Base-by-base conservation (phyloP, 2,329 filamentous ascomycete genomes). In the Microdochium trichocladiopsis region DNA sequence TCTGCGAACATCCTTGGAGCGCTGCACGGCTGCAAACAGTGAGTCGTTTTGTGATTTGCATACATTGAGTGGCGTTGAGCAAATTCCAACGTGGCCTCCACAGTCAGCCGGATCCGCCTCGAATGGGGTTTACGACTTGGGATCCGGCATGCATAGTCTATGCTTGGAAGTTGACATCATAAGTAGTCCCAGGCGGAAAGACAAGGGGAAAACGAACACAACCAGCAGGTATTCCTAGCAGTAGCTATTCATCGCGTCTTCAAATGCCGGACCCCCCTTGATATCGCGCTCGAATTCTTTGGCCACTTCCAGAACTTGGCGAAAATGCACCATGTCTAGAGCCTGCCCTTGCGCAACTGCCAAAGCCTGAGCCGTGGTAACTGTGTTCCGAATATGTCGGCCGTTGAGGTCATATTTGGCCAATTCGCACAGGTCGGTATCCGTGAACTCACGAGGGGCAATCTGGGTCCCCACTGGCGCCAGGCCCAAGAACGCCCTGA, bases 211-310 rank as follows among this genome's bases (percentile, higher is more conserved):
- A n/a, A n/a, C n/a, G n/a, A n/a, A n/a, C n/a, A n/a, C n/a, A n/a
- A n/a, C n/a, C n/a, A n/a, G n/a, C n/a, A n/a, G n/a, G n/a, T n/a
- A n/a, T n/a, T n/a, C 14, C 48, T 68, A 85, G 53, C 80, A 86
- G 60, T 94, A 94, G 62, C 86, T 88, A 58, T 87, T 78, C 90
- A 94, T 93, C 0, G 88, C 89, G 64, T 94, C 90, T 58, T 88
- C 74, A 60, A 90, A 95, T 0, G 90, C 90, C 1, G 80, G 77
- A 0, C 90, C 90, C 4, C 90, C 91, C 65, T 87, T 90, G 50
- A 96, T 74, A 65, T 96, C 90, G 25, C 84, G 79, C 57, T 93
- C 88, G 67, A 96, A 96, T 33, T 83, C 87, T 67, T 89, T 84
- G 23, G 87, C 86, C 2, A 95, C 89, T 45, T 91, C 87, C n/a